Percentiles rank a stretch among this genome's conserved stretches.
Evolutionary conservation across 768 basidiomycete genomes (phyloP).

Genomic region (Pulveroboletus ravenelii): DNA sequence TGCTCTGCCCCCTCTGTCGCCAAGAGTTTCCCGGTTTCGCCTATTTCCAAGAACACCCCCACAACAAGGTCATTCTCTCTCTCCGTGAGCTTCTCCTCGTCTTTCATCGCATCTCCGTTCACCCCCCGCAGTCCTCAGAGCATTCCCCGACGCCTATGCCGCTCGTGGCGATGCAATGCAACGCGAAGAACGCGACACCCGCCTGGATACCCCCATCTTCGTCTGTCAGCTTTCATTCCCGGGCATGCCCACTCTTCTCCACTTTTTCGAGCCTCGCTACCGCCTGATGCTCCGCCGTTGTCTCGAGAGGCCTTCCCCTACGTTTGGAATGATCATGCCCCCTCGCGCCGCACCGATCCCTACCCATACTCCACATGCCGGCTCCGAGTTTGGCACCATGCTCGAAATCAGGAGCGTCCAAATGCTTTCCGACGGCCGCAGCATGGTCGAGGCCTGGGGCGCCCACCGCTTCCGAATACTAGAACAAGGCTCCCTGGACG

Average conservation of each 20-base stretch:
- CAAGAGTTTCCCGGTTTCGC: constrained; percentile 66
- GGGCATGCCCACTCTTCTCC: constrained; percentile 81
- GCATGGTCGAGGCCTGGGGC: constrained; percentile 76
- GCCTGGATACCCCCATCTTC: constrained; percentile 88
- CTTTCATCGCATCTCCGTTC: constrained; percentile 6
- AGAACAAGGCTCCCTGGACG: constrained; percentile 80
- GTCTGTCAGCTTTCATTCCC: constrained; percentile 89
- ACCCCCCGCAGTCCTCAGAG: constrained; percentile 50
- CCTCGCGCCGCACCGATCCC: constrained; percentile 34
- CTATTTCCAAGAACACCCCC: constrained; percentile 77
- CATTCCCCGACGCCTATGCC: constrained; percentile 63
- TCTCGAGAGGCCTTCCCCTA: constrained; percentile 68
- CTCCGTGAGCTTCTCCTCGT: constrained; percentile 47
- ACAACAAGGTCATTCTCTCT: constrained; percentile 66
- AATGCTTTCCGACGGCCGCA: constrained; percentile 85
- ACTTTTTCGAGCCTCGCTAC: constrained; percentile 94
- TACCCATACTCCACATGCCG: constrained; percentile 16
- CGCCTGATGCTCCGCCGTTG: constrained; percentile 97
- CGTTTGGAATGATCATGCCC: constrained; percentile 92
- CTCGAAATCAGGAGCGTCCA: constrained; percentile 82
- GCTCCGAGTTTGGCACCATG: constrained; percentile 82
- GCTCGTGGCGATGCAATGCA: constrained; percentile 61
- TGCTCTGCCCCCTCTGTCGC: constrained; percentile 83
- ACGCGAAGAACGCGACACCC: constrained; percentile 70
- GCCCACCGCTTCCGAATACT: constrained; percentile 76